A percentile compares a stretch with the other conserved stretches of the same genome.
phyloP scores from a whole-genome alignment of 768 basidiomycete species.

The Agrocybe pediades region DNA sequence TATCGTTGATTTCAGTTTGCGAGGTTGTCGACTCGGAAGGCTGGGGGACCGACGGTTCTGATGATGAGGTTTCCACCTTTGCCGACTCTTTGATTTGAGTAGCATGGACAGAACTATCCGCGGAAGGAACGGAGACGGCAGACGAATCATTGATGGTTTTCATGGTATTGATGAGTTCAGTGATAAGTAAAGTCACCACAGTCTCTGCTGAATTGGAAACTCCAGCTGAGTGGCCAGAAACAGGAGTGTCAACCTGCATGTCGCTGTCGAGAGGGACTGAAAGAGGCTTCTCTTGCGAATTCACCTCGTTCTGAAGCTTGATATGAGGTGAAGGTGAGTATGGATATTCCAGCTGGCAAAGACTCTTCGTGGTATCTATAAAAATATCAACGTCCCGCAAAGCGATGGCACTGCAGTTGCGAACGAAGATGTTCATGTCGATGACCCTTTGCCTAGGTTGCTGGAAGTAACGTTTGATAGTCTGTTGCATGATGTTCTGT shows the following conservation, averaged over 20 bases:
- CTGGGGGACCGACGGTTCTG: neutral
- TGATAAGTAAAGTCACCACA: conserved; percentile 69
- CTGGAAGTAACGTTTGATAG: conserved; percentile 79
- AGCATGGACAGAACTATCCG: neutral
- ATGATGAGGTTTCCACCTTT: neutral
- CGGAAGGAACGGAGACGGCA: conserved; percentile 3
- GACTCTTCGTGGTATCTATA: conserved; percentile 66
- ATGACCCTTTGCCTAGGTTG: conserved; percentile 67
- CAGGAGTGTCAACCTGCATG: conserved; percentile 60
- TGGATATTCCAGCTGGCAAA: conserved; percentile 75
- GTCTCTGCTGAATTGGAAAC: conserved; percentile 49
- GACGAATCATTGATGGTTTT: conserved; percentile 43
- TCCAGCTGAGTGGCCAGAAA: conserved; percentile 29
- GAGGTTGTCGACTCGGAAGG: neutral
- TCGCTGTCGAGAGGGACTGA: conserved; percentile 31
- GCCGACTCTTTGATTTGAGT: neutral
- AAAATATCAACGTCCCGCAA: conserved; percentile 80
- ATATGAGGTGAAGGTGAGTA: conserved; percentile 59
- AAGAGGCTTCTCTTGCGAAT: conserved; percentile 22
- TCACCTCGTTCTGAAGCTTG: conserved; percentile 47
- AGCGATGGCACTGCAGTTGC: conserved; percentile 75
- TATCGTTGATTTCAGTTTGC: conserved; percentile 32
- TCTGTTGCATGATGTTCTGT: conserved; percentile 75
- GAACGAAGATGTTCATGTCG: conserved; percentile 75
- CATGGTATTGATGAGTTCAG: conserved; percentile 65